Evolutionary conservation across 73 alveolate genomes (phyloP).

Genomic region (Paramecium octaurelia): DNA sequence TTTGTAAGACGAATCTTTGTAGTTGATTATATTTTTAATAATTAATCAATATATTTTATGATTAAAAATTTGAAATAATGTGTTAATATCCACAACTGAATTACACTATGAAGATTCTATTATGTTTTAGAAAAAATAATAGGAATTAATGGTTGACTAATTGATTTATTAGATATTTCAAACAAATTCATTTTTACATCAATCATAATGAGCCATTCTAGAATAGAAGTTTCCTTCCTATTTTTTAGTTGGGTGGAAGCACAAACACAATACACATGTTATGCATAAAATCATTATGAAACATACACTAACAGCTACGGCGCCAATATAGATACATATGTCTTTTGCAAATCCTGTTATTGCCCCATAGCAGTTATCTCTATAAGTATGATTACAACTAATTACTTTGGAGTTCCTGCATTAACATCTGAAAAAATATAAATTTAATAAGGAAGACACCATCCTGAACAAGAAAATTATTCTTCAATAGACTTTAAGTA

Average conservation of each 20-base stretch:
- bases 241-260: not conserved
- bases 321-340: not conserved
- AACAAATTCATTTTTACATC: not conserved
- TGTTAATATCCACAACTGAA: not conserved
- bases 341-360: not conserved
- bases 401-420: not conserved
- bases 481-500: not conserved
- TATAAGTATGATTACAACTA: not conserved
- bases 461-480: conserved; percentile 14
- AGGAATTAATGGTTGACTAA: not conserved
- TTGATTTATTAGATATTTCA: not conserved
- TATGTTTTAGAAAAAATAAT: too few relatives aligned
- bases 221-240: not conserved
- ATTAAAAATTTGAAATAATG: not conserved
- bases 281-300: not conserved
- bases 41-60: too few relatives aligned
- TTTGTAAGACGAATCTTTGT: not conserved
- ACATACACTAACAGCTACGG: not conserved
- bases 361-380: not conserved
- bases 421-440: not conserved
- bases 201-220: conserved; percentile 2
- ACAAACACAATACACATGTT: not conserved
- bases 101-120: too few relatives aligned
- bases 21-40: too few relatives aligned
- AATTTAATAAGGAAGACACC: not conserved